phyloP scores from a whole-genome alignment of 441 rosid genomes.

The Pelargonium myrrhifolium region DNA sequence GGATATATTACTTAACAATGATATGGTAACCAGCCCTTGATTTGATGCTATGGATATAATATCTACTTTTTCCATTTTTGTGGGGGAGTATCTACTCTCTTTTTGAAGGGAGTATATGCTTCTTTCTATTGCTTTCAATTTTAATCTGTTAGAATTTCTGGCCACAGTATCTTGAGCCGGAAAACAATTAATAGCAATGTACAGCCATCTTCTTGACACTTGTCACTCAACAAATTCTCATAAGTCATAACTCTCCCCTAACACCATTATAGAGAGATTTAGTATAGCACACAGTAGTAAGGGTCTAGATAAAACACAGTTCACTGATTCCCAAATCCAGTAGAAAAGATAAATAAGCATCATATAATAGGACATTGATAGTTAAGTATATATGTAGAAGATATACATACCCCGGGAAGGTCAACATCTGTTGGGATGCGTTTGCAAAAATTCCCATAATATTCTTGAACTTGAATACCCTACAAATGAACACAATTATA shows the following conservation, averaged over 20 bases:
- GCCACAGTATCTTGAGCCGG: neutral
- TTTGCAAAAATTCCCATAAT: constrained; percentile 91
- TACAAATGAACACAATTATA: constrained; percentile 23
- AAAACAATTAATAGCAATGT: neutral
- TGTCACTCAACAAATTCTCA: neutral
- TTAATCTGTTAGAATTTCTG: neutral
- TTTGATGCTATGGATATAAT: neutral
- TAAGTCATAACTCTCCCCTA: too few relatives aligned
- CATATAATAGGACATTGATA: neutral
- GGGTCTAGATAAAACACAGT: neutral
- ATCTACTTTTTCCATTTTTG: neutral
- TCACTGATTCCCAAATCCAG: neutral
- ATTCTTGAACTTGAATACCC: constrained; percentile 99
- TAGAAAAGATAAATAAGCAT: neutral
- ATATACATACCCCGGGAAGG: constrained; percentile 59
- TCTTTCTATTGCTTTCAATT: neutral
- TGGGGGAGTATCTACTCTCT: neutral
- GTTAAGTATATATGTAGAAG: constrained; percentile 4
- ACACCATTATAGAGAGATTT: neutral
- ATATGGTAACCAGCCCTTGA: neutral
- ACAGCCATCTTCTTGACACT: neutral
- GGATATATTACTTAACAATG: neutral
- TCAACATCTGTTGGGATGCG: constrained; percentile 91
- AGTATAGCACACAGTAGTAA: neutral
- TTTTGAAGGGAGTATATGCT: neutral